Percentiles rank a stretch among this genome's conserved stretches.
Conservation (phyloP, 2,329 filamentous ascomycete species). For the Fusarium subtropicale region DNA sequence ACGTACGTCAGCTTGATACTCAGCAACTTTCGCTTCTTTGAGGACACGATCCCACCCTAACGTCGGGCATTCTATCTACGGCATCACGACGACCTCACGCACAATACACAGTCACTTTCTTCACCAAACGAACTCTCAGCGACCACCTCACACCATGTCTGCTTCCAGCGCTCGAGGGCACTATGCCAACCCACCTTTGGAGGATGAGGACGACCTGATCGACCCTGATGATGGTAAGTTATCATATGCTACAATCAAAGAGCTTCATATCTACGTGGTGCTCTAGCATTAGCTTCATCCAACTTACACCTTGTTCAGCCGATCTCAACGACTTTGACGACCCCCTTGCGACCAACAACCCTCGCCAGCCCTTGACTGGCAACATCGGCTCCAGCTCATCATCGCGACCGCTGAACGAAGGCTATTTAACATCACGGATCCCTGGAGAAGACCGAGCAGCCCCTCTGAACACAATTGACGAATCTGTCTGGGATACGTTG, state of each 20-base stretch:
- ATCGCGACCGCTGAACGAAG: conserved; percentile 72
- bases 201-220: conserved; percentile 76
- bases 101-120: not conserved
- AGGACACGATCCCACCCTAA: conserved; percentile 8
- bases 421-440: conserved; percentile 88
- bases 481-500: conserved; percentile 97
- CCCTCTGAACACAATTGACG: conserved; percentile 93
- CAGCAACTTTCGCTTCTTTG: conserved; percentile 23
- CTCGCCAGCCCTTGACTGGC: conserved; percentile 83
- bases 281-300: not conserved
- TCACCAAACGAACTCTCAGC: not conserved
- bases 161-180: conserved; percentile 64
- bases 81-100: not conserved
- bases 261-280: not conserved
- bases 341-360: conserved; percentile 75
- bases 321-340: conserved; percentile 95
- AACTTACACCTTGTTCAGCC: conserved; percentile 61
- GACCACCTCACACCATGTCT: conserved; percentile 54
- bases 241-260: too few species aligned
- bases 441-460: conserved; percentile 93
- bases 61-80: not conserved
- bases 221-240: conserved; percentile 79
- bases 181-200: conserved; percentile 70
- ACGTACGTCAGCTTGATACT: conserved; percentile 47
- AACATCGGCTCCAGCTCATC: conserved; percentile 78